Conservation (phyloP, 2,329 filamentous ascomycete species). For the Didymella pomorum region DNA sequence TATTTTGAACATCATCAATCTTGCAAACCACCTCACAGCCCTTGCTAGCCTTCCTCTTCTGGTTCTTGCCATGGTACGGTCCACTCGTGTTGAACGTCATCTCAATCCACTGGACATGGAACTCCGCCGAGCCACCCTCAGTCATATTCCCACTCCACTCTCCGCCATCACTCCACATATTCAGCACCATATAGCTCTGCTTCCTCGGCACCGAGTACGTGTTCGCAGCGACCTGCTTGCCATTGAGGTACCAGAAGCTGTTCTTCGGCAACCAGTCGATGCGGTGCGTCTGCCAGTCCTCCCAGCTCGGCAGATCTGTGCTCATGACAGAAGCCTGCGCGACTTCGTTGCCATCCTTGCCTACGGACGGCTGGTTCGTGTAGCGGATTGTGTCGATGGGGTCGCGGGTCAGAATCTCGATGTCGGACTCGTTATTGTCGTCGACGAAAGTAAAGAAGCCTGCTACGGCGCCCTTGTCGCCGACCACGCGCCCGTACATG, state of each 20-base stretch:
- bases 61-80: slow-evolving; percentile 36
- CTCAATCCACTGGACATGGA: slow-evolving; percentile 71
- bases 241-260: slow-evolving; percentile 66
- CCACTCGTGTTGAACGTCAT: slow-evolving; percentile 61
- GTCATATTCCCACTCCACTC: slow-evolving; percentile 68
- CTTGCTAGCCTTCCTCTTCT: slow-evolving; percentile 33
- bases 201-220: slow-evolving; percentile 64
- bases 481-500: slow-evolving; percentile 56
- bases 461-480: slow-evolving; percentile 58
- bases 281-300: slow-evolving; percentile 66
- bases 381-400: slow-evolving; percentile 57
- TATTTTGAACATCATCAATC: slow-evolving; percentile 47
- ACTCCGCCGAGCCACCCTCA: slow-evolving; percentile 57
- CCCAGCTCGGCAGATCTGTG: slow-evolving; percentile 60
- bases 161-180: slow-evolving; percentile 69
- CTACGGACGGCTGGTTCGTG: slow-evolving; percentile 67
- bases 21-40: slow-evolving; percentile 49
- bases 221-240: slow-evolving; percentile 60
- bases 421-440: slow-evolving; percentile 59
- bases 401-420: slow-evolving; percentile 62
- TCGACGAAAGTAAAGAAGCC: slow-evolving; percentile 65
- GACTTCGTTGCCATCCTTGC: slow-evolving; percentile 55
- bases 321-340: slow-evolving; percentile 59
- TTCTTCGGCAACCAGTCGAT: slow-evolving; percentile 66
- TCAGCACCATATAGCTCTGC: slow-evolving; percentile 63